Conservation (phyloP, 2,329 filamentous ascomycete species). For the Chaetomium olivaceum region DNA sequence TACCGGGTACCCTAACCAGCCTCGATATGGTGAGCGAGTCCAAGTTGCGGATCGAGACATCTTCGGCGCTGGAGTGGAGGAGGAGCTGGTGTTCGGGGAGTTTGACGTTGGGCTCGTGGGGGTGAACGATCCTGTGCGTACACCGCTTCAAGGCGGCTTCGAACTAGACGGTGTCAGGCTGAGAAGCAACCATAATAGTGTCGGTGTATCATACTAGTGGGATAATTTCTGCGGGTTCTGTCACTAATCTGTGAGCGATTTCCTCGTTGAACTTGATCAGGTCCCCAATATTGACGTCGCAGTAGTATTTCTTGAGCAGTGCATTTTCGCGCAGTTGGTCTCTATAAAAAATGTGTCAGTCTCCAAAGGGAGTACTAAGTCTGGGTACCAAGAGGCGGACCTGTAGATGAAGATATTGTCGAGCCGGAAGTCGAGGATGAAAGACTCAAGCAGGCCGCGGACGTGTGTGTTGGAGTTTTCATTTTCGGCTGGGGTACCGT, state of each 20-base stretch:
- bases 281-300: conserved; percentile 93
- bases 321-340: conserved; percentile 96
- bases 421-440: conserved; percentile 89
- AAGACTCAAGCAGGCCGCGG: conserved; percentile 80
- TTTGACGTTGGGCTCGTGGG: conserved; percentile 63
- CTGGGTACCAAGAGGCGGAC: conserved; percentile 45
- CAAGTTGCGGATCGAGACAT: conserved; percentile 90
- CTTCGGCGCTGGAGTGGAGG: conserved; percentile 85
- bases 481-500: conserved; percentile 64
- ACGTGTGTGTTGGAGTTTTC: conserved; percentile 71
- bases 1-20: conserved; percentile 94
- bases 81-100: conserved; percentile 93
- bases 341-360: conserved; percentile 52
- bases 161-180: conserved; percentile 59
- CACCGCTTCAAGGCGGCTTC: conserved; percentile 87
- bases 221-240: conserved; percentile 88
- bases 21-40: conserved; percentile 90
- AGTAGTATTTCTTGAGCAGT: conserved; percentile 89
- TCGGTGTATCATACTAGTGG: conserved; percentile 65
- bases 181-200: neutral
- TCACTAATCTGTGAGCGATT: conserved; percentile 83
- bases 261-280: conserved; percentile 96
- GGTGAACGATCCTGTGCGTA: conserved; percentile 90
- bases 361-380: neutral
- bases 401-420: conserved; percentile 95